Evolutionary conservation across 805 yeast genomes (phyloP), one percentile per base, ranked within the genome.

Genomic region (Cyberlindnera bimundalis): DNA sequence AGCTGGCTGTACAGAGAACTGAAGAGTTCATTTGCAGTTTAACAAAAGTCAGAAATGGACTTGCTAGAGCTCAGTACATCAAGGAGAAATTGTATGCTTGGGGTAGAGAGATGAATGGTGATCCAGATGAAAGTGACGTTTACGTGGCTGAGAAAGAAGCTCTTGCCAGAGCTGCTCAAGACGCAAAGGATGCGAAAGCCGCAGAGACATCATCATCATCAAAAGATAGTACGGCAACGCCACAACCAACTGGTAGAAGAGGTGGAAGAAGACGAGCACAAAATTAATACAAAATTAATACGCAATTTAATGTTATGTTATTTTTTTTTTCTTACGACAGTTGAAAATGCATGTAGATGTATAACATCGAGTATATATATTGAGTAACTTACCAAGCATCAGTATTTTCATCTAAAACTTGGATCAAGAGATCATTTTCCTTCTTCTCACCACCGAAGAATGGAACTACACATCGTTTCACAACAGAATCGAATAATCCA

Each of bases 11-110:
- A 33, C 96, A 90, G 61, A 78, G 91, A 46, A 77, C 81, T 43
- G 89, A 87, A 56, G 98, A 93, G 61, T 91, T 83, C 58, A 81
- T 89, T 37, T 73, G 91, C 53, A 84, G 89, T 46, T 66, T 93
- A 54, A 69, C 78, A n/a, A 76, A 71, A 26, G 73, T 93, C 27
- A 73, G 97, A 51, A 73, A 73, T 53, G 95, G 89, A 1, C 66
- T 91, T 20, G 78, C 84, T 26, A 75, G 85, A 53, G 91, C 96
- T 0, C 86, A 84, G 51, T 68, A 91, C 45, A 71, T 84, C 50
- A 81, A 86, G 51, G 74, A 74, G 33, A 77, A 79, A 49, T 74
- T 93, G 33, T 74, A 71, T 47, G 74, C 77, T 50, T 91, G 98
- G 98, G 85, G 93, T 41, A 76, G 76, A 53, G 96, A 90, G 57